A percentile compares a stretch with the other conserved stretches of the same genome.
These are phyloP conservation scores for Zopfia rhizophila DNA, from an alignment of 2,329 filamentous ascomycete genomes.

Conservation along the genomic window DNA sequence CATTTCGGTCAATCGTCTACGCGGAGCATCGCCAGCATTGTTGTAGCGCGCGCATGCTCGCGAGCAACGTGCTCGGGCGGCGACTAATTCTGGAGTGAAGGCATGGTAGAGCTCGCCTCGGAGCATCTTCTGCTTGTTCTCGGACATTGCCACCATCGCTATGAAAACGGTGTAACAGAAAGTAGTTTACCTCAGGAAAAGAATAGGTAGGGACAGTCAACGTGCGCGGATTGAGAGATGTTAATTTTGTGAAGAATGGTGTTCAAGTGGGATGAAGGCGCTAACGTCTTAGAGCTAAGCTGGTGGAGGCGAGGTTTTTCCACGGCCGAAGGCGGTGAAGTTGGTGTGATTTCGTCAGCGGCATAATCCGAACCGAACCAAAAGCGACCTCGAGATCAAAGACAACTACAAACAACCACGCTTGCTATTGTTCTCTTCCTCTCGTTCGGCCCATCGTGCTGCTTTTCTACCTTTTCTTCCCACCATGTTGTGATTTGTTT, in stretches of 20 bases:
- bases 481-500: slow-evolving; percentile 14
- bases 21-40: slow-evolving; percentile 66
- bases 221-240: not conserved
- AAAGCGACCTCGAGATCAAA: slow-evolving; percentile 4
- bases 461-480: slow-evolving; percentile 3
- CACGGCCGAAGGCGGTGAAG: slow-evolving; percentile 4
- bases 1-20: slow-evolving; percentile 72
- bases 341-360: slow-evolving; percentile 10
- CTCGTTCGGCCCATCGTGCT: slow-evolving; percentile 5
- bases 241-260: not conserved
- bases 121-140: slow-evolving; percentile 63
- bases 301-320: not conserved
- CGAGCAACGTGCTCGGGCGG: slow-evolving; percentile 70
- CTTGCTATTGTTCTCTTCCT: slow-evolving; percentile 29
- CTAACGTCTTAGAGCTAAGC: not conserved
- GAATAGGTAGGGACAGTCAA: not conserved
- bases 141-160: slow-evolving; percentile 36
- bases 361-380: slow-evolving; percentile 4
- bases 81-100: slow-evolving; percentile 75
- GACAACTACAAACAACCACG: not conserved
- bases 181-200: not conserved
- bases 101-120: slow-evolving; percentile 78
- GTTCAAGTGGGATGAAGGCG: not conserved
- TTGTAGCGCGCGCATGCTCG: slow-evolving; percentile 73
- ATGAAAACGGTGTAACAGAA: not conserved